Evolutionary conservation across 179 eudicot genomes (phyloP).

Genomic region (Beta macrorhiza): DNA sequence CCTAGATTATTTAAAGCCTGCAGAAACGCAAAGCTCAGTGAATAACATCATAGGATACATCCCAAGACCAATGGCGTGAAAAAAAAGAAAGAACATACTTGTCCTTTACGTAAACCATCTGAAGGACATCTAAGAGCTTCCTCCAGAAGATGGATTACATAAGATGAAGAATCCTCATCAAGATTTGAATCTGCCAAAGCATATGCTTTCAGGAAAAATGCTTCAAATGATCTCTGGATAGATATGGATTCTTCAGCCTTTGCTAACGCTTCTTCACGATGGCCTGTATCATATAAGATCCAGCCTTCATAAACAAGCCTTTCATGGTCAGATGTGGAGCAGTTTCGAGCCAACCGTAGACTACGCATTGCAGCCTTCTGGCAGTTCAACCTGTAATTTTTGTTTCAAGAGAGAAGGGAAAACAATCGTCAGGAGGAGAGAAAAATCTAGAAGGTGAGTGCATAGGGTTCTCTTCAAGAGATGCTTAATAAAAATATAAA

Average conservation of each 20-base stretch:
- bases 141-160: slow-evolving; percentile 69
- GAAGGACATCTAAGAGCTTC: slow-evolving; percentile 88
- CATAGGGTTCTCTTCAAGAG: background rate
- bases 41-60: slow-evolving; percentile 12
- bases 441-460: background rate
- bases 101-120: slow-evolving; percentile 89
- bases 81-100: slow-evolving; percentile 39
- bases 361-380: slow-evolving; percentile 87
- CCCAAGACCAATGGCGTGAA: background rate
- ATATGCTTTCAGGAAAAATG: slow-evolving; percentile 80
- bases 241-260: slow-evolving; percentile 77
- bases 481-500: background rate
- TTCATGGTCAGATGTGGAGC: slow-evolving; percentile 64
- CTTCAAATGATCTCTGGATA: slow-evolving; percentile 78
- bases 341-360: slow-evolving; percentile 66
- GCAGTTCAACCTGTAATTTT: slow-evolving; percentile 55
- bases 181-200: slow-evolving; percentile 71
- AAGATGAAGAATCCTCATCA: slow-evolving; percentile 55
- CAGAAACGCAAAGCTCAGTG: slow-evolving; percentile 20
- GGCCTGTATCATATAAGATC: slow-evolving; percentile 81
- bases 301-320: slow-evolving; percentile 87
- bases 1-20: slow-evolving; percentile 85
- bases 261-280: slow-evolving; percentile 80
- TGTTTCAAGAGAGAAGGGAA: slow-evolving; percentile 18
- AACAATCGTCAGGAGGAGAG: background rate